phyloP scores from a whole-genome alignment of 2,329 filamentous ascomycete genomes.

The Nemania abortiva region DNA sequence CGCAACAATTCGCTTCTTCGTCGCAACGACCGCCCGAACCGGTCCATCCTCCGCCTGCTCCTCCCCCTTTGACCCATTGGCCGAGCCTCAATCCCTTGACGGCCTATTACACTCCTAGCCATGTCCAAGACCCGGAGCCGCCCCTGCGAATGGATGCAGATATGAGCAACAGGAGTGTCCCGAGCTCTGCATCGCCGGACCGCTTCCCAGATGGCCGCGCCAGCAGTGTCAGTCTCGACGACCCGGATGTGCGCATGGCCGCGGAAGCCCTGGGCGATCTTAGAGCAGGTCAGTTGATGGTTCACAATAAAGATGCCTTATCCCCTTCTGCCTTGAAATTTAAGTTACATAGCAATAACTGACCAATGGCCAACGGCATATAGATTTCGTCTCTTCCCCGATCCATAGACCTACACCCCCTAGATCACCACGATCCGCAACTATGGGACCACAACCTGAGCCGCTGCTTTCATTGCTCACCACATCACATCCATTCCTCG shows the following conservation, averaged over 20 bases:
- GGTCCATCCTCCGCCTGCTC: constrained; percentile 45
- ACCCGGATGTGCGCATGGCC: constrained; percentile 76
- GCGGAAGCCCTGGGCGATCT: constrained; percentile 82
- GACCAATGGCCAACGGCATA: constrained; percentile 27
- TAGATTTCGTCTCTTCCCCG: constrained; percentile 77
- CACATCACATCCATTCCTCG: constrained; percentile 87
- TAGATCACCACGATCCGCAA: constrained; percentile 54
- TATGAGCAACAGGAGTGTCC: constrained; percentile 55
- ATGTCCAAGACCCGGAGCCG: constrained; percentile 59
- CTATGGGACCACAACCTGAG: constrained; percentile 70
- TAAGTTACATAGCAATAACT: constrained; percentile 20
- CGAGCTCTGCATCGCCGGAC: constrained; percentile 61
- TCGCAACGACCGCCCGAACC: constrained; percentile 46
- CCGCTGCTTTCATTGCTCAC: constrained; percentile 88
- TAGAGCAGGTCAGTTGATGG: constrained; percentile 71
- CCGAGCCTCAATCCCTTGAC: constrained; percentile 63
- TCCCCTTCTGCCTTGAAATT: constrained; percentile 19
- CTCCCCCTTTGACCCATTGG: constrained; percentile 56
- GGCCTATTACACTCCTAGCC: constrained; percentile 60
- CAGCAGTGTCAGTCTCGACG: constrained; percentile 70
- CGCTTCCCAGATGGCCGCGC: constrained; percentile 59
- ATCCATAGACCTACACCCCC: constrained; percentile 59
- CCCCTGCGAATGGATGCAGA: constrained; percentile 65
- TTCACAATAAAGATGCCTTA: background rate
- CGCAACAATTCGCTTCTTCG: constrained; percentile 32